Conservation (phyloP, 2,329 filamentous ascomycete species). For the Geosmithia flava region DNA sequence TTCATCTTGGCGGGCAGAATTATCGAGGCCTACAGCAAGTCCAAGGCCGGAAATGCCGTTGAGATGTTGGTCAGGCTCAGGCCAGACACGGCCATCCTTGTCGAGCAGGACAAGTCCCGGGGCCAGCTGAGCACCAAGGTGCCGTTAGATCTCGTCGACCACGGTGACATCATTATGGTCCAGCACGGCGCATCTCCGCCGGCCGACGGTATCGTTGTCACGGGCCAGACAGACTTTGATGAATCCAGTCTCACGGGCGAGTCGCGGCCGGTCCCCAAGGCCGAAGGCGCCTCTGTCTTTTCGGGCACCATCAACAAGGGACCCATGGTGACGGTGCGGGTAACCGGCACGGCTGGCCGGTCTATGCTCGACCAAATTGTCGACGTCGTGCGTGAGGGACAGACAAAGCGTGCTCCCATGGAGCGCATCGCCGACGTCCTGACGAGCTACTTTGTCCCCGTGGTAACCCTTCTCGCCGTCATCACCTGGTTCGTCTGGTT, state of each 20-base stretch:
- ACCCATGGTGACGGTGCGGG: slow-evolving; percentile 44
- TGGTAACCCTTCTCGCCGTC: slow-evolving; percentile 57
- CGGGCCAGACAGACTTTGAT: slow-evolving; percentile 60
- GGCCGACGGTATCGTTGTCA: slow-evolving; percentile 60
- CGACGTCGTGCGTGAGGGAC: slow-evolving; percentile 63
- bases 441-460: slow-evolving; percentile 66
- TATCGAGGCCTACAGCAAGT: slow-evolving; percentile 83
- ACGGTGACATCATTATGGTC: slow-evolving; percentile 63
- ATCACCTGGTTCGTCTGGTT: slow-evolving; percentile 64
- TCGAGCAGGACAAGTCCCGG: slow-evolving; percentile 30
- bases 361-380: slow-evolving; percentile 77
- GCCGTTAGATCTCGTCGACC: slow-evolving; percentile 59
- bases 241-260: slow-evolving; percentile 85
- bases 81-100: slow-evolving; percentile 62
- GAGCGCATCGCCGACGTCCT: slow-evolving; percentile 62
- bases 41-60: slow-evolving; percentile 78
- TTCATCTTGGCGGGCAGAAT: slow-evolving; percentile 68
- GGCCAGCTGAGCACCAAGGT: slow-evolving; percentile 26
- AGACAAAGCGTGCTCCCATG: slow-evolving; percentile 63
- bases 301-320: slow-evolving; percentile 66
- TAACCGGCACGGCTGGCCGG: slow-evolving; percentile 52
- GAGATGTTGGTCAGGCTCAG: slow-evolving; percentile 66
- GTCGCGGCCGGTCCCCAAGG: slow-evolving; percentile 54
- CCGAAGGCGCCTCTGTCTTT: slow-evolving; percentile 49
- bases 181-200: slow-evolving; percentile 73